These are phyloP conservation scores for Arthroderma sp. DNA, from an alignment of 2,329 filamentous ascomycete genomes.

Conservation along the genomic window DNA sequence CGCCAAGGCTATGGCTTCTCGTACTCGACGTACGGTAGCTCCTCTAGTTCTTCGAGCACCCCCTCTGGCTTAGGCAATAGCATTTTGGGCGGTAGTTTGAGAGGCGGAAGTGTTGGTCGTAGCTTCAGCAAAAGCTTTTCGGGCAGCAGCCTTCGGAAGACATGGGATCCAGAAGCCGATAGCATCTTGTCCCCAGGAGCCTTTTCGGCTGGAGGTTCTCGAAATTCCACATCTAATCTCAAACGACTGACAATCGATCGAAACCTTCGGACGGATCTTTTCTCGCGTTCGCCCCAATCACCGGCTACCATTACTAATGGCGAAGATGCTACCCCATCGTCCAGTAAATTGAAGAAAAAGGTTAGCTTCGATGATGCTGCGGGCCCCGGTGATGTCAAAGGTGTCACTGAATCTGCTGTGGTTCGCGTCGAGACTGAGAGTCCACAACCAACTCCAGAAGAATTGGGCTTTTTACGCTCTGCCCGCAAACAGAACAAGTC, in stretches of 20 bases:
- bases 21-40: constrained; percentile 82
- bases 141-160: constrained; percentile 70
- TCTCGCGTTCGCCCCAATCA: constrained; percentile 30
- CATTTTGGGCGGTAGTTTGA: constrained; percentile 36
- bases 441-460: constrained; percentile 43
- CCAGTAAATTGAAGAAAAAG: constrained; percentile 49
- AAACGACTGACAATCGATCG: constrained; percentile 92
- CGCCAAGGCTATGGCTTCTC: constrained; percentile 74
- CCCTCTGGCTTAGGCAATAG: constrained; percentile 55
- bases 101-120: constrained; percentile 42
- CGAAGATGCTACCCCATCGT: constrained; percentile 26
- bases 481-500: constrained; percentile 23
- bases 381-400: constrained; percentile 27
- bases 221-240: constrained; percentile 56
- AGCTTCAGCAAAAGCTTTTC: constrained; percentile 78
- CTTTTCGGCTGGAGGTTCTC: constrained; percentile 56
- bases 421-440: constrained; percentile 38
- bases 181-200: constrained; percentile 77
- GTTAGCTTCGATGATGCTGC: constrained; percentile 78
- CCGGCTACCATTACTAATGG: constrained; percentile 24
- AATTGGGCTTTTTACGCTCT: constrained; percentile 48
- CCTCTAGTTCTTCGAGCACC: constrained; percentile 56
- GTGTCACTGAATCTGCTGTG: constrained; percentile 35
- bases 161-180: constrained; percentile 61
- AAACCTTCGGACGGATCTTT: constrained; percentile 56